Evolutionary conservation across 371 early-diverging fungal genomes (phyloP), one percentile per base, ranked within the genome.

Genomic region (Chytridium lagenaria): DNA sequence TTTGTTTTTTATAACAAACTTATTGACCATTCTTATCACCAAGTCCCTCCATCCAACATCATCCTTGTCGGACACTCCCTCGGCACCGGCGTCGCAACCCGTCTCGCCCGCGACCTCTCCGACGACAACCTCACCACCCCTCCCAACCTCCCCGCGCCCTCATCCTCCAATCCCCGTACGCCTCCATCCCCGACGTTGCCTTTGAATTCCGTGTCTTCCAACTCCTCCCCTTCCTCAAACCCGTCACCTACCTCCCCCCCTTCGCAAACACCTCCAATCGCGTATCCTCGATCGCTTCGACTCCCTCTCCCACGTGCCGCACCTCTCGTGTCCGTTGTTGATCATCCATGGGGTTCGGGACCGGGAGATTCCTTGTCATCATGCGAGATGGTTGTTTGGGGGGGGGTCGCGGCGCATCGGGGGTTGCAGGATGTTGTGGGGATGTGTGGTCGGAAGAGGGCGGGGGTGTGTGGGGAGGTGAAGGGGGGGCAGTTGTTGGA

Each of bases 141-240:
- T 12, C 44, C 7, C 19, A 61, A 26, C 52, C 57, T 19, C 79
- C 80, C 0, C 80, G 79, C 12, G 84, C 81, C 16, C 69, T 86
- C n/a, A 26, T 86, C 50, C 68, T 86, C 1, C 78, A 83, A 16
- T 76, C 86, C 0, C 76, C 75, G 12, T 86, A 83, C 73, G 77
- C 76, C 23, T 80, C 81, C 23, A 80, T 86, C 33, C 72, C 80
- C 1, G 84, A 86, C 64, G 86, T 81, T 0, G 83, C 84, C 23
- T 55, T 86, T 16, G 80, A 76, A 40, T 82, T 79, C 69, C 64
- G 59, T 12, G 55, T 51, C 31, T 78, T 78, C 67, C 70, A 74
- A 66, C 68, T 66, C 16, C 38, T 76, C 40, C 73, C 75, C 16
- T 7, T 78, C 0, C 50, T 73, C 26, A 51, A 38, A 28, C 78